Base-by-base conservation (phyloP, 108 stramenopile genomes). In the Cylindrotheca closterium region DNA sequence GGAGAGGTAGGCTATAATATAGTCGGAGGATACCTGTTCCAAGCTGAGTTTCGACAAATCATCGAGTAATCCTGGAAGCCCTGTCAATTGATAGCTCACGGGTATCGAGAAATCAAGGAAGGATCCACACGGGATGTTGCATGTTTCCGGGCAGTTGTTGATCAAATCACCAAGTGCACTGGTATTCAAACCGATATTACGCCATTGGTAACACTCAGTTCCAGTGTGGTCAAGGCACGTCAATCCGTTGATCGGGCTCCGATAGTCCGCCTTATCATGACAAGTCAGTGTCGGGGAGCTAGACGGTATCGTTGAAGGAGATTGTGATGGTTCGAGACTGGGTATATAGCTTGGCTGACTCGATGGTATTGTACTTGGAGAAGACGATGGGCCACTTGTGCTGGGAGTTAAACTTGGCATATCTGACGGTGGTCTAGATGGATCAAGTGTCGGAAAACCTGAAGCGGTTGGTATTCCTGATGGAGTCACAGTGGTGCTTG, bases 131-230 rank as follows among this genome's bases (percentile, higher is more conserved):
- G 69, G 60, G 45, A 78, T 68, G 3, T 55, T 42, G 50, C 81
- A 82, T 0, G 81, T 71, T 25, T 52, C 67, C 0, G 81, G 81
- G 60, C 81, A 82, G 31, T 51, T 59, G 23, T 56, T 33, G 0
- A 78, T 55, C 7, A 82, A 64, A 3, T 61, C 56, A 17, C 26
- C 51, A 8, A 82, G 24, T 37, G 77, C 47, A 0, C 56, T 58
- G 1, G 56, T 37, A 0, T 73, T 70, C 0, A 78, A 54, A 42
- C 37, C 37, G 33, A 82, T 30, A 65, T 47, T 21, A 3, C 65
- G 58, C 81, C 81, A 82, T 0, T 68, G 47, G 21, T 69, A 26
- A 61, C 81, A 82, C 18, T 71, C 45, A 0, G 73, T 78, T 21
- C 55, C 64, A 2, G 30, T 4, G 48, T 82, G 81, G 30, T 67